Evolutionary conservation across 768 basidiomycete genomes (phyloP), one percentile per base, ranked within the genome.

Genomic region (Tulasnella sp.): DNA sequence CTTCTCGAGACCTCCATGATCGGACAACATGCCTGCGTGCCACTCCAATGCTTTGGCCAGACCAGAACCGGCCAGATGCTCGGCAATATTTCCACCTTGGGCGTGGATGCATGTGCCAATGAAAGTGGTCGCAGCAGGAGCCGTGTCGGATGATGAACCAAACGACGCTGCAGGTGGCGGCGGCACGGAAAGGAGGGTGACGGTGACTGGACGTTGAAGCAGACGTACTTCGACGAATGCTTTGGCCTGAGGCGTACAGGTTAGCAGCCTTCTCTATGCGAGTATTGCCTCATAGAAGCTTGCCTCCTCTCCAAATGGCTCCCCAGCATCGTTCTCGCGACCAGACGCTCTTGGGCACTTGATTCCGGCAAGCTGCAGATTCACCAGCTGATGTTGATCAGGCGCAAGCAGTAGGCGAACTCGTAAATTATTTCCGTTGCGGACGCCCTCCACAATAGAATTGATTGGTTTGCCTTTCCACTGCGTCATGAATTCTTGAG

Each of bases 1-100:
- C 47, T 88, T 88, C 77, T 95, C 94, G 87, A 98, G 92, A 5
- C 88, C 91, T 44, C 94, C 94, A 67, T 85, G 83, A 69, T 84
- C 86, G 0, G 93, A 88, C 26, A 99, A 87, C 86, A 98, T 90
- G 26, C 95, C 95, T 17, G 96, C 95, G 79, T 99, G 96, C 95
- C 95, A 98, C 78, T 96, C 95, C 73, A 98, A 90, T 66, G 98
- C 86, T 72, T 93, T 90, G 19, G 95, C 96, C 1, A 98, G 83
- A 35, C 96, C 95, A 62, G 87, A 86, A 4, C 85, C 86, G 35
- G 94, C 88, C 42, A 99, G 84, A 79, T 91, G 88, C 76, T 96
- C 93, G 14, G 94, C 95, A 32, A 99, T 90, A 80, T 97, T 97
- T 37, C 96, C 96, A 19, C 89, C 92, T 34, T 65, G 64, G 9